Conservation (phyloP, 768 basidiomycete species). For the Xanthoconium purpureum region DNA sequence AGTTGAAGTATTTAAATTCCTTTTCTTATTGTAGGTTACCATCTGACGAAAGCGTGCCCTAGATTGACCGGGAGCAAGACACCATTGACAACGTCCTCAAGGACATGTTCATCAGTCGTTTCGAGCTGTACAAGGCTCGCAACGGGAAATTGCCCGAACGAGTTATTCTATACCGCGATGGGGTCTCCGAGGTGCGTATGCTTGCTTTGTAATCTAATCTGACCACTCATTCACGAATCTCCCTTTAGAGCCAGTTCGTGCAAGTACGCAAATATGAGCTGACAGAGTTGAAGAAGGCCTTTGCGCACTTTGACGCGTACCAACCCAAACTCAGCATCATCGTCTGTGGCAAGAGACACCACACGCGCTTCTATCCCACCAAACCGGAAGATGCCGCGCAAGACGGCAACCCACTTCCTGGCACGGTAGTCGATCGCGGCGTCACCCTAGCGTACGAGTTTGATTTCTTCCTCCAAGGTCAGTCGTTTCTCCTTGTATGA, state of each 20-base stretch:
- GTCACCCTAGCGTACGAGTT: slow-evolving; percentile 52
- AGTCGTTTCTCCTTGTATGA: background rate
- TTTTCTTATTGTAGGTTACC: background rate
- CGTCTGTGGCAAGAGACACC: slow-evolving; percentile 54
- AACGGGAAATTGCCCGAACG: slow-evolving; percentile 40
- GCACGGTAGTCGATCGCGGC: slow-evolving; percentile 57
- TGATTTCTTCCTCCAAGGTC: slow-evolving; percentile 54
- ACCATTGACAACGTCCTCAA: slow-evolving; percentile 36
- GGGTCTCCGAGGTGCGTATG: slow-evolving; percentile 67
- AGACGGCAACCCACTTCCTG: slow-evolving; percentile 50
- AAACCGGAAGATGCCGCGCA: slow-evolving; percentile 34
- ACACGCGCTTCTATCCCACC: slow-evolving; percentile 55
- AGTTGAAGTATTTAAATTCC: slow-evolving; percentile 53
- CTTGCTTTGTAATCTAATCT: background rate
- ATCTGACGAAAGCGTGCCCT: background rate
- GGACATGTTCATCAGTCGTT: slow-evolving; percentile 47
- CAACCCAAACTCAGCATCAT: slow-evolving; percentile 49
- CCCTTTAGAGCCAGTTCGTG: slow-evolving; percentile 43
- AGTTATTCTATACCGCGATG: slow-evolving; percentile 58
- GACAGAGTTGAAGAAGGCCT: slow-evolving; percentile 38
- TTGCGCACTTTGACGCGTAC: slow-evolving; percentile 41
- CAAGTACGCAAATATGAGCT: slow-evolving; percentile 44
- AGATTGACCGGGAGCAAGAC: slow-evolving; percentile 24
- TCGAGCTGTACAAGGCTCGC: slow-evolving; percentile 36
- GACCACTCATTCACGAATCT: background rate